These are phyloP conservation scores for Coemansia sp. DNA, from an alignment of 192 early-diverging fungal genomes.

Conservation along the genomic window DNA sequence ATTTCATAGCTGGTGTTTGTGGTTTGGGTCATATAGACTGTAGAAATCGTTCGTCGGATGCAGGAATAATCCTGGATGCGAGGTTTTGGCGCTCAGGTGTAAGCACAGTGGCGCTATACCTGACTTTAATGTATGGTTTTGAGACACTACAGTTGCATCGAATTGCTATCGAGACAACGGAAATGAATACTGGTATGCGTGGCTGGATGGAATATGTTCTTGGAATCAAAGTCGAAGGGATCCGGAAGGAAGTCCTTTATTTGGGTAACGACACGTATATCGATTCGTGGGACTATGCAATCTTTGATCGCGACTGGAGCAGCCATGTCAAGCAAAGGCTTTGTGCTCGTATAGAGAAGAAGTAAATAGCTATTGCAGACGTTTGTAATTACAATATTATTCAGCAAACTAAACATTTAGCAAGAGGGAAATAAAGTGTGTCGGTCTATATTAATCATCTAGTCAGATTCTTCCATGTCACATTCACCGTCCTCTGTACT, in stretches of 20 bases:
- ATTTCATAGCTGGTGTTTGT: slow-evolving; percentile 36
- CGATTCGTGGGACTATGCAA: slow-evolving; percentile 43
- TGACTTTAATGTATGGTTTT: slow-evolving; percentile 40
- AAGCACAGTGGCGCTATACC: slow-evolving; percentile 33
- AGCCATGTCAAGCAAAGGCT: slow-evolving; percentile 14
- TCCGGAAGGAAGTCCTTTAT: slow-evolving; percentile 36
- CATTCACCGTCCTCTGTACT: slow-evolving; percentile 46
- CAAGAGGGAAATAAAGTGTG: background rate
- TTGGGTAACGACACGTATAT: slow-evolving; percentile 19
- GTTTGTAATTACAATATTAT: too few species aligned
- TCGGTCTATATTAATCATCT: background rate
- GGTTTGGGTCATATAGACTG: slow-evolving; percentile 30
- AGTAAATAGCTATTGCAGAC: too few species aligned
- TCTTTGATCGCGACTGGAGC: slow-evolving; percentile 39
- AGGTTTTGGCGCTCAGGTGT: slow-evolving; percentile 39
- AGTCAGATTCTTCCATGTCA: slow-evolving; percentile 44
- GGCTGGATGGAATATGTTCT: slow-evolving; percentile 42
- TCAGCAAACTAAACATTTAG: too few species aligned
- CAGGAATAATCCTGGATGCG: slow-evolving; percentile 39
- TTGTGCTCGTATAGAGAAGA: background rate
- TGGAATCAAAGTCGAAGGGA: slow-evolving; percentile 27
- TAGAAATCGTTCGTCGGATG: slow-evolving; percentile 18
- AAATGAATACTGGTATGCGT: slow-evolving; percentile 34
- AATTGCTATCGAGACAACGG: slow-evolving; percentile 31
- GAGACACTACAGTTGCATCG: slow-evolving; percentile 30